Evolutionary conservation across 2,329 filamentous ascomycete genomes (phyloP).

Genomic region (Exophiala oligosperma): DNA sequence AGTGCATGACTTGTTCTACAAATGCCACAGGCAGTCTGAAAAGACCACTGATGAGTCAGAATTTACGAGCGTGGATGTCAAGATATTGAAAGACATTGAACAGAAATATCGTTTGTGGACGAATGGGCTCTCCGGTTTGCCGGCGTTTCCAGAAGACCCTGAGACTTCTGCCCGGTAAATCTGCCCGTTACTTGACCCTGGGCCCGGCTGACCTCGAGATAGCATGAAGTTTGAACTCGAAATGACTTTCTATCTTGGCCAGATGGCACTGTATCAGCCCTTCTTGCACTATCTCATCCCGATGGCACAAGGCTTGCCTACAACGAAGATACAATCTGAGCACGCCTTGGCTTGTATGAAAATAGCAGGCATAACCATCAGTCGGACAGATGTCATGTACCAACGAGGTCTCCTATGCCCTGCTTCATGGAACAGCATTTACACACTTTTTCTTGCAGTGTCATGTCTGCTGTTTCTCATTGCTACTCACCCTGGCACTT

Average conservation of each 20-base stretch:
- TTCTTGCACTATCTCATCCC: slow-evolving; percentile 26
- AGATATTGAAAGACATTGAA: slow-evolving; percentile 15
- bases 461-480: slow-evolving; percentile 26
- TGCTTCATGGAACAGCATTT: slow-evolving; percentile 21
- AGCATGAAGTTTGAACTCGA: slow-evolving; percentile 23
- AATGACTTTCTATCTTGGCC: slow-evolving; percentile 21
- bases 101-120: slow-evolving; percentile 20
- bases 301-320: slow-evolving; percentile 66
- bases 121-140: slow-evolving; percentile 14
- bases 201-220: neutral
- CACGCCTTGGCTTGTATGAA: slow-evolving; percentile 27
- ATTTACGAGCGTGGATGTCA: slow-evolving; percentile 12
- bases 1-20: slow-evolving; percentile 6
- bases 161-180: slow-evolving; percentile 13
- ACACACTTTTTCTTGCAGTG: slow-evolving; percentile 26
- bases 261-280: slow-evolving; percentile 23
- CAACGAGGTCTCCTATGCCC: slow-evolving; percentile 17
- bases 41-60: neutral
- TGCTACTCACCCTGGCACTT: slow-evolving; percentile 25
- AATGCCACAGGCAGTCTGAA: neutral
- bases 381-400: slow-evolving; percentile 18
- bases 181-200: neutral
- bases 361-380: slow-evolving; percentile 22
- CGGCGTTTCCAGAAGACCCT: slow-evolving; percentile 2
- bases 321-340: slow-evolving; percentile 60